Base-by-base conservation (phyloP, 2,329 filamentous ascomycete species). In the Myriangium duriaei region DNA sequence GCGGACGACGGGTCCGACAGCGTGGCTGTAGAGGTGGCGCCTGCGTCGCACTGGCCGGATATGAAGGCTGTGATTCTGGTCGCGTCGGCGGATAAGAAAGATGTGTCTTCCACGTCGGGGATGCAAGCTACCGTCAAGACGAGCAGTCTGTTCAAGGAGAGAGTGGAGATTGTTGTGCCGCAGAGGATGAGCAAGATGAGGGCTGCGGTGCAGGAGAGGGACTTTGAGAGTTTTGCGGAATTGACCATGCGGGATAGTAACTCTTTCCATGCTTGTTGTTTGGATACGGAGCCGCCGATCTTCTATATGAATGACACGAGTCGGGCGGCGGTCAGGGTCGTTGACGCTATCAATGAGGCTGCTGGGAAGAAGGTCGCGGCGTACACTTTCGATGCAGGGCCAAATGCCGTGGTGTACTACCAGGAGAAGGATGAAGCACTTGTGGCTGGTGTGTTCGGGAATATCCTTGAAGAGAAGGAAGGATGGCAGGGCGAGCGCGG, bases 261-360 rank as follows among this genome's bases (percentile, higher is more conserved):
- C 66, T 84, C 78, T 42, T 98, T 98, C 76, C 91, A 98, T 61
- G 84, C 91, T 26, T 85, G 80, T 41, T 96, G 91, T 59, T 68
- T 92, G 50, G 91, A 98, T 58, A 96, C 91, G 2, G 86, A 85
- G 63, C 91, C 92, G 31, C 91, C 92, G 12, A 98, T 98, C 56
- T 95, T 94, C 63, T 98, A 98, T 69, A 79, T 98, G 71, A 98
- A 95, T 63, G 91, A 98, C 57, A 79, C 88, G 11, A 88, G 81
- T 13, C 71, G 81, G 26, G 85, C 88, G 1, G 86, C 88, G 4
- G 84, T 98, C 43, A 73, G 84, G 37, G 77, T 85, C 11, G 87
- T 95, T 18, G 86, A 98, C 65, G 72, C 78, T 49, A 83, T 96
- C 64, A 98, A 98, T 56, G 69, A 70, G 38, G 71, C 72, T 15